Evolutionary conservation across 148 eudicot genomes (phyloP).

Genomic region (Cornus suecica): DNA sequence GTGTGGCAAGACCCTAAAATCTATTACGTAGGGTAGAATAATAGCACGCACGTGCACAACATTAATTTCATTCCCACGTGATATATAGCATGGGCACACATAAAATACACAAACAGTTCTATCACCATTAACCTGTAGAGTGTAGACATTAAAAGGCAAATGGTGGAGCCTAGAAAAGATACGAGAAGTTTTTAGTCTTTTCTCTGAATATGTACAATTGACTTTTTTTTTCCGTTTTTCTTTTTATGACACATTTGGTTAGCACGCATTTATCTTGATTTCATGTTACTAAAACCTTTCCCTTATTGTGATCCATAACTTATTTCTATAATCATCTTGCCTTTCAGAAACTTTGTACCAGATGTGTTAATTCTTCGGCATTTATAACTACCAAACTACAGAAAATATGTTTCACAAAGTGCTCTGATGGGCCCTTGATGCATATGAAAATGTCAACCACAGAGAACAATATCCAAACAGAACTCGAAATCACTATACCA

Average conservation of each 20-base stretch:
- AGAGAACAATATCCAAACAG: neutral
- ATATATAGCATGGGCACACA: neutral
- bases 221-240: too few species aligned
- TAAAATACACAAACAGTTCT: neutral
- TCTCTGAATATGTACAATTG: neutral
- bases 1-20: neutral
- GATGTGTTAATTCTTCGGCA: neutral
- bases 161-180: neutral
- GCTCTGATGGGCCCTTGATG: neutral
- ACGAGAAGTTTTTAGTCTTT: neutral
- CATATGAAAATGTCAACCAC: neutral
- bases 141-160: neutral
- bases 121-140: neutral
- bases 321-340: neutral
- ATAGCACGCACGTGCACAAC: neutral
- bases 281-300: neutral
- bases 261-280: neutral
- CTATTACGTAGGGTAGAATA: too few species aligned
- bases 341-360: neutral
- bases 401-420: neutral
- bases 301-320: neutral
- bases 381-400: neutral
- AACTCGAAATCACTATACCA: neutral
- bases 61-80: too few species aligned
- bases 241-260: neutral